A percentile compares a stretch with the other conserved stretches of the same genome.
Conservation (phyloP, 257 asterid species). For the Salvia hispanica region DNA sequence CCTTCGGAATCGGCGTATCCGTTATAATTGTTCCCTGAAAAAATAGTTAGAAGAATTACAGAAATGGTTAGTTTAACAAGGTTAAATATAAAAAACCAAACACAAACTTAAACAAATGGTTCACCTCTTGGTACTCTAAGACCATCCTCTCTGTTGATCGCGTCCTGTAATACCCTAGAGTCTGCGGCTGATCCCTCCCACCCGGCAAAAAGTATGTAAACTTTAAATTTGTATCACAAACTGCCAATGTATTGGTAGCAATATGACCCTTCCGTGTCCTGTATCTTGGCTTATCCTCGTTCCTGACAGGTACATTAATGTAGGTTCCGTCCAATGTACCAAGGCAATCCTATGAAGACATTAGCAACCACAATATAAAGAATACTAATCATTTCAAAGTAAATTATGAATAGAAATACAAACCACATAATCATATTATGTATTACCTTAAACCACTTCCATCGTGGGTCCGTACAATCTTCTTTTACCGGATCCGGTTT, state of each 20-base stretch:
- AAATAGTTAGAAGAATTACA: too few species aligned
- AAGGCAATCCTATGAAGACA: background rate
- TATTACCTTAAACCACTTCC: slow-evolving; percentile 9
- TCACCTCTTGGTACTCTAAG: background rate
- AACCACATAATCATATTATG: too few species aligned
- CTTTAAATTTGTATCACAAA: background rate
- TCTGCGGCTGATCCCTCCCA: background rate
- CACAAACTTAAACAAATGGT: too few species aligned
- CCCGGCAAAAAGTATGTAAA: background rate
- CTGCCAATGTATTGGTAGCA: background rate
- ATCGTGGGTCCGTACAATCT: background rate
- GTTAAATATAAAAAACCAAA: too few species aligned
- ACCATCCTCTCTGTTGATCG: background rate
- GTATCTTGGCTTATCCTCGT: background rate
- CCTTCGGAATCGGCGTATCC: too few species aligned
- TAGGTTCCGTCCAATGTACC: background rate
- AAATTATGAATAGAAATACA: too few species aligned
- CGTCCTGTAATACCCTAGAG: background rate
- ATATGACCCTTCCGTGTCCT: background rate
- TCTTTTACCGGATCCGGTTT: background rate
- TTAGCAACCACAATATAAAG: too few species aligned
- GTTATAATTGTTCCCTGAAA: too few species aligned
- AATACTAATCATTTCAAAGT: too few species aligned
- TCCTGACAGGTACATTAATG: background rate
- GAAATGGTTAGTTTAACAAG: too few species aligned